Conservation (phyloP, 305 asterid genomes). For the Solanum aculeatissimum region DNA sequence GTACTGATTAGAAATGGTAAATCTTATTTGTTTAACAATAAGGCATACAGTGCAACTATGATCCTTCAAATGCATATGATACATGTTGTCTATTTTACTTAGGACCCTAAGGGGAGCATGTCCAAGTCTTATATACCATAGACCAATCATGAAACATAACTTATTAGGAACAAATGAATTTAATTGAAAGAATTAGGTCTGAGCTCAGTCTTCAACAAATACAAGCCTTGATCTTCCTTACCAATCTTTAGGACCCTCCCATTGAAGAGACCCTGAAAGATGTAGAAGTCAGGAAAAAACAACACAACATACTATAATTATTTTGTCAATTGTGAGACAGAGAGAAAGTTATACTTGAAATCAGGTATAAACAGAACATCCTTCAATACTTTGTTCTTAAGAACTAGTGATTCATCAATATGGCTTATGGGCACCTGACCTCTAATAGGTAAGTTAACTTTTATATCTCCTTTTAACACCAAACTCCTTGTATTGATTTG, state of each 20-base stretch:
- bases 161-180: no score
- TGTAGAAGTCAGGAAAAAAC: not conserved
- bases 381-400: not conserved
- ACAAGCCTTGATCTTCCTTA: not conserved
- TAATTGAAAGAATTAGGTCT: no score
- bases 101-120: not conserved
- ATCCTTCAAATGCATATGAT: not conserved
- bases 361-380: not conserved
- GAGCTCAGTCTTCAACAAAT: not conserved
- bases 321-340: not conserved
- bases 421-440: not conserved
- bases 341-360: not conserved
- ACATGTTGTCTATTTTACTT: accelerated
- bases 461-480: accelerated
- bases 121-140: not conserved
- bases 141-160: no score
- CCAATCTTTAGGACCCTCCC: not conserved
- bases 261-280: not conserved
- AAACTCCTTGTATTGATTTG: not conserved
- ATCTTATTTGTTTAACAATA: not conserved
- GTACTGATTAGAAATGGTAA: not conserved
- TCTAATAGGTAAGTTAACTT: not conserved
- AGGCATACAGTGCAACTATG: not conserved
- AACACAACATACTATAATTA: accelerated
- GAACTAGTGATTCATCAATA: not conserved